Evolutionary conservation across 2,329 filamentous ascomycete genomes (phyloP).

Genomic region (Sarocladium brachiariae): DNA sequence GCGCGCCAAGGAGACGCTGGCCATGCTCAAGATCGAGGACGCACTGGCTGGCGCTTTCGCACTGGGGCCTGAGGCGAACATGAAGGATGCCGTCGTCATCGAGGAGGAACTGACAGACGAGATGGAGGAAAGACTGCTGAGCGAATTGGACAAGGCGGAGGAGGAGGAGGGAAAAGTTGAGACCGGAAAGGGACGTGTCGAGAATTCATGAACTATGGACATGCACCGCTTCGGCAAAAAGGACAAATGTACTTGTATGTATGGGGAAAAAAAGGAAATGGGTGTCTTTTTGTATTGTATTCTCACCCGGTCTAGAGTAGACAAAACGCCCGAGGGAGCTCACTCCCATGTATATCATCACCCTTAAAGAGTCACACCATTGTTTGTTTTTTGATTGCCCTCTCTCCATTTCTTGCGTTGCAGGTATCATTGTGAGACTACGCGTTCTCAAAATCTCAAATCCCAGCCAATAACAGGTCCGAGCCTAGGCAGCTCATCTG

Average conservation of each 20-base stretch:
- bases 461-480: slow-evolving; percentile 83
- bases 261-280: not conserved
- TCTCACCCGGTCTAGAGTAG: slow-evolving; percentile 4
- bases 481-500: slow-evolving; percentile 82
- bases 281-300: not conserved
- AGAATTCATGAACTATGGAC: not conserved
- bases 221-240: not conserved
- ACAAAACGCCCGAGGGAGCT: slow-evolving; percentile 6
- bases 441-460: slow-evolving; percentile 45
- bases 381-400: not conserved
- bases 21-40: slow-evolving; percentile 32
- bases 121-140: slow-evolving; percentile 25
- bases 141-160: slow-evolving; percentile 26
- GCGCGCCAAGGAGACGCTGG: slow-evolving; percentile 29
- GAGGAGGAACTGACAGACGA: slow-evolving; percentile 34
- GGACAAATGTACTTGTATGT: slow-evolving; percentile 10
- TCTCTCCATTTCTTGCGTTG: no score
- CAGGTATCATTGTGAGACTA: no score
- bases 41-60: slow-evolving; percentile 35
- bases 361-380: not conserved
- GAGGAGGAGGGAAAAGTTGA: slow-evolving; percentile 7
- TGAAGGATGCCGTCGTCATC: slow-evolving; percentile 20
- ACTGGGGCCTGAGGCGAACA: slow-evolving; percentile 32
- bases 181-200: slow-evolving; percentile 9
- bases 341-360: slow-evolving; percentile 12